Conservation (phyloP, 345 rosid genomes). For the Luvunga scandens region DNA sequence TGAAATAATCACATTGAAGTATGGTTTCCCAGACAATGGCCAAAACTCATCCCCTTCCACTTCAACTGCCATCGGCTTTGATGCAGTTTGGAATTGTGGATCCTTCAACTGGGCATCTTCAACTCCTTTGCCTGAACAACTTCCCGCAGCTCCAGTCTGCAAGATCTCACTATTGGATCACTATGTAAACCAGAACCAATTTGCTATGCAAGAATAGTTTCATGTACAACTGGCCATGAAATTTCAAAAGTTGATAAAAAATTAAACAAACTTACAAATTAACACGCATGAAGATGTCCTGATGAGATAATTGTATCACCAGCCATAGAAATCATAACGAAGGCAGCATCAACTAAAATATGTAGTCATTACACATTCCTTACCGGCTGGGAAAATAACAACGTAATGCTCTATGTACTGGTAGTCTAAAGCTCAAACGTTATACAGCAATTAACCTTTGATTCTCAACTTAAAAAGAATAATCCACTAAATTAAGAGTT, state of each 20-base stretch:
- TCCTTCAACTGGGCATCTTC: neutral
- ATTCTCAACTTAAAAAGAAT: no score
- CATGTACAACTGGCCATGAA: neutral
- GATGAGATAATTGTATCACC: neutral
- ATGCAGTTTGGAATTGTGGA: neutral
- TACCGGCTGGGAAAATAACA: neutral
- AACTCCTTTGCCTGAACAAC: neutral
- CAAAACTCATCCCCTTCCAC: conserved; percentile 21
- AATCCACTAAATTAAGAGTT: no score
- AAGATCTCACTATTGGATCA: neutral
- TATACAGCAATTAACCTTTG: no score
- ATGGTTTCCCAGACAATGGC: conserved; percentile 30
- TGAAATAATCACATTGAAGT: conserved; percentile 16
- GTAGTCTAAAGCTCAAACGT: no score
- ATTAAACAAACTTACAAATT: neutral
- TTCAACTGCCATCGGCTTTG: neutral
- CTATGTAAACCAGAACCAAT: neutral
- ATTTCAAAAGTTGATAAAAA: neutral
- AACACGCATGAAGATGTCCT: neutral
- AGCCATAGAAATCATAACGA: neutral
- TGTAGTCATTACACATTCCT: neutral
- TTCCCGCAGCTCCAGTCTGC: neutral
- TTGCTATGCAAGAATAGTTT: neutral
- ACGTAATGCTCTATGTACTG: no score
- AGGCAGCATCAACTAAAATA: neutral